Base-by-base conservation (phyloP, 257 asterid species). In the Anisodus acutangulus region DNA sequence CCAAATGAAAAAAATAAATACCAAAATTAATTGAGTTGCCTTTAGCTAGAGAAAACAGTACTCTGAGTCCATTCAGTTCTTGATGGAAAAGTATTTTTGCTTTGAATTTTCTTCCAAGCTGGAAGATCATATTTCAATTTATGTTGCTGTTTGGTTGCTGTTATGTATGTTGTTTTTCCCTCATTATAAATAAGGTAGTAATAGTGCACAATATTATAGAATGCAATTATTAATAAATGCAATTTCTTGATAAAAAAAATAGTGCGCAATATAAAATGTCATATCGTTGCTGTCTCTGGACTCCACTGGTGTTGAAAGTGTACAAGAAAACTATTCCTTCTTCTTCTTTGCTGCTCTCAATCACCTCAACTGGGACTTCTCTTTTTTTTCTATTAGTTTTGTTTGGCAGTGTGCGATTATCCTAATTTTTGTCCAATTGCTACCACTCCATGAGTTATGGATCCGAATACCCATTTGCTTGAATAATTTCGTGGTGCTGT, bases 281-380 rank as follows among this genome's bases (percentile, higher is more conserved):
- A 22, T 22, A 22, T 0, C 0, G 26, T 22, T 22, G 0, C 26
- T 0, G 26, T 86, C 83, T 85, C 79, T 86, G 19, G 58, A 47
- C 59, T 7, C 43, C 55, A 76, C 86, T 83, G 82, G 90, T 84
- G 90, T 89, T 87, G 91, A 90, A 93, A 83, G 99, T 92, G 98
- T 94, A 87, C 91, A 94, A 89, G 99, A 83, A 91, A 95, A 74
- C 93, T 83, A 90, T 93, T 93, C 92, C 57, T 35, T 79, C 35
- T 16, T 62, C 5, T n/a, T 60, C 37, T 47, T 72, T 72, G 57
- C 79, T 81, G 53, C 74, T 83, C 70, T 22, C 76, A 76, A 41
- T 82, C 43, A 80, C 83, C 63, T 59, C 19, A 43, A 41, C 70
- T 82, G 71, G 80, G 57, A 55, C 39, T 80, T 62, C 13, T 22